Base-by-base conservation (phyloP, 1,284 basidiomycete species). In the Malassezia restricta region DNA sequence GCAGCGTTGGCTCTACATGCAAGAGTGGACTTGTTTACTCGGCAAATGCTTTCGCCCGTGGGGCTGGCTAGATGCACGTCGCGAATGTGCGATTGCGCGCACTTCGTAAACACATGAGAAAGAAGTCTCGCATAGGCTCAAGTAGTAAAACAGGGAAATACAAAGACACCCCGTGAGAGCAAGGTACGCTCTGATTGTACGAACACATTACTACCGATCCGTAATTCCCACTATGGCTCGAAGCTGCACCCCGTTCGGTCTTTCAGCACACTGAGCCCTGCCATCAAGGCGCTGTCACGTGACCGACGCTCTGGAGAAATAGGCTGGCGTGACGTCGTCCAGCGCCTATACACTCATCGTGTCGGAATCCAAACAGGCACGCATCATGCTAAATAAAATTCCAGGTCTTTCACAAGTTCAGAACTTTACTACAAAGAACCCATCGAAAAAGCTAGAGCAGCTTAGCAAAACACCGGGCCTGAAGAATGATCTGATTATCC, bases 401-500 rank as follows among this genome's bases (percentile, higher is more conserved):
- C 64, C 64, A 0, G 64, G 64, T 29, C 53, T 66, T 49, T 55
- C 60, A 47, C 59, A 62, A 20, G 43, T 64, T 35, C 64, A 66
- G 31, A 63, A 56, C 14, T 66, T 66, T 45, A 66, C 64, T 8
- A 50, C 42, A 6, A 54, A 49, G 43, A 29, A 17, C 5, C 52
- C 40, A 8, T 39, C 41, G 1, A 55, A 55, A 24, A 45, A 49
- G 31, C 24, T 30, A 7, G 59, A 64, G 27, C 37, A 55, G 12
- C 56, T 58, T 50, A 58, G 60, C n/a, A 47, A 57, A 38, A 57
- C 58, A 31, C 57, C 61, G 6, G 68, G 65, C 11, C 78, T 95
- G 62, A 83, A 83, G 72, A 96, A 96, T 74, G 89, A 96, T 71
- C 78, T 95, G 48, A 75, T 95, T 42, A 76, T 98, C 53, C 82